Evolutionary conservation across 2,329 filamentous ascomycete species (phyloP).

Genomic region (Aphanoascus verrucosus): DNA sequence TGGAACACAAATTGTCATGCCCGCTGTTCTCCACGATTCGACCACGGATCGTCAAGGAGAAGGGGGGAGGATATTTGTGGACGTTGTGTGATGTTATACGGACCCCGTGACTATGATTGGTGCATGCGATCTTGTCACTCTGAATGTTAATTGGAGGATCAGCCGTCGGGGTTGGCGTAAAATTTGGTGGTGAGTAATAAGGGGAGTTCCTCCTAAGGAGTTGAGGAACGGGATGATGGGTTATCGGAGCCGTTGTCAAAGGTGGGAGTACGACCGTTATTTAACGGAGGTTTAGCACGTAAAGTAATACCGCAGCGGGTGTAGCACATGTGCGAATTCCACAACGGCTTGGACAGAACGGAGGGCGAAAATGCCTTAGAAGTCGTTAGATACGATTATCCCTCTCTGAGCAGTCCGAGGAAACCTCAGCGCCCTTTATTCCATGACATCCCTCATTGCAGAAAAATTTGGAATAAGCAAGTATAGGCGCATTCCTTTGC

Average conservation of each 20-base stretch:
- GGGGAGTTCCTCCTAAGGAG: slow-evolving; percentile 5
- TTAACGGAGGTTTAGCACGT: neutral
- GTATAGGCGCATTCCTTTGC: neutral
- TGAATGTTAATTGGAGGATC: slow-evolving; percentile 1
- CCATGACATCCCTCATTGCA: neutral
- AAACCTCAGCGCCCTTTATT: neutral
- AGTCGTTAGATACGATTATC: neutral
- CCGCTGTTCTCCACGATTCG: neutral
- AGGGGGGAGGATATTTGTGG: neutral
- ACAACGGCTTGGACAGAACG: slow-evolving; percentile 2
- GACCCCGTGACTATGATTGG: neutral
- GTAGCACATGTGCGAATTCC: slow-evolving; percentile 10
- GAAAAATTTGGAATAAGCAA: slow-evolving; percentile 5
- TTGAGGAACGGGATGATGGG: neutral
- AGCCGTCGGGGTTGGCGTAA: neutral
- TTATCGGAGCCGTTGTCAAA: slow-evolving; percentile 1
- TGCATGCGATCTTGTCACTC: neutral
- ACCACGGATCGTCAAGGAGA: neutral
- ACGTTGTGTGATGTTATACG: neutral
- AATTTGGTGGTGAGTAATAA: neutral
- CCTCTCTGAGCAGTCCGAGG: neutral
- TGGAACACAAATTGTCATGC: neutral
- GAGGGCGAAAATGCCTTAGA: neutral
- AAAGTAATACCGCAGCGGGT: slow-evolving; percentile 8
- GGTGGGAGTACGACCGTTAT: neutral